A percentile compares a stretch with the other conserved stretches of the same genome.
Evolutionary conservation across 1,139 yeast species (phyloP).

Genomic region (Yamadazyma kanchanaburiensis): DNA sequence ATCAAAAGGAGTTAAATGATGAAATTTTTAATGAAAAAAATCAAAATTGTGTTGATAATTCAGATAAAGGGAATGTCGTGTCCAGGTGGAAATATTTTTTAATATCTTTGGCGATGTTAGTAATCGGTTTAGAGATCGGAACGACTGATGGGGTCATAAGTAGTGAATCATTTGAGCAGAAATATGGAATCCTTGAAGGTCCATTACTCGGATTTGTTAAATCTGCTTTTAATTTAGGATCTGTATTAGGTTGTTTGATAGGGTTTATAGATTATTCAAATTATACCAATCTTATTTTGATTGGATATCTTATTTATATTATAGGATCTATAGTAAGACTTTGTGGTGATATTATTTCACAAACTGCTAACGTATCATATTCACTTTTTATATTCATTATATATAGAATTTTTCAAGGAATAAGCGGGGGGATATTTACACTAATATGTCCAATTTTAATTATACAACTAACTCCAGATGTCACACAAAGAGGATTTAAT

Average conservation of each 20-base stretch:
- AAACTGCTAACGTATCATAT: too few relatives aligned
- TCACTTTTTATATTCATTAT: conserved; percentile 12
- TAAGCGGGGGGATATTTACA: conserved; percentile 23
- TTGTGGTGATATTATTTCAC: too few relatives aligned
- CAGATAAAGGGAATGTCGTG: too few relatives aligned
- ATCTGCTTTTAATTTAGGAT: conserved; percentile 27
- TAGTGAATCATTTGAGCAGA: conserved; percentile 9
- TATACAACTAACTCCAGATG: conserved; percentile 16
- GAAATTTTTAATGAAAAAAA: too few relatives aligned
- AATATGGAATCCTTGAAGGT: conserved; percentile 4
- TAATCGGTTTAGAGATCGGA: conserved; percentile 37
- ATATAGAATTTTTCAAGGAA: conserved; percentile 24
- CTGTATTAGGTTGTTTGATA: conserved; percentile 23
- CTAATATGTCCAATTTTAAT: conserved; percentile 27
- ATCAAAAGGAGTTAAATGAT: too few relatives aligned
- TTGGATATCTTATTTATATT: too few relatives aligned
- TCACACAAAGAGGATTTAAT: conserved; percentile 14
- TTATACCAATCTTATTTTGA: too few relatives aligned
- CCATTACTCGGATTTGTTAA: conserved; percentile 19
- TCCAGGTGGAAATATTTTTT: too few relatives aligned
- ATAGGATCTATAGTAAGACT: too few relatives aligned
- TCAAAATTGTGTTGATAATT: too few relatives aligned
- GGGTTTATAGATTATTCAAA: too few relatives aligned
- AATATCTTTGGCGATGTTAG: conserved; percentile 9
- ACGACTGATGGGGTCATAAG: conserved; percentile 23